Evolutionary conservation across 345 rosid species (phyloP).

Genomic region (Citropsis articulata): DNA sequence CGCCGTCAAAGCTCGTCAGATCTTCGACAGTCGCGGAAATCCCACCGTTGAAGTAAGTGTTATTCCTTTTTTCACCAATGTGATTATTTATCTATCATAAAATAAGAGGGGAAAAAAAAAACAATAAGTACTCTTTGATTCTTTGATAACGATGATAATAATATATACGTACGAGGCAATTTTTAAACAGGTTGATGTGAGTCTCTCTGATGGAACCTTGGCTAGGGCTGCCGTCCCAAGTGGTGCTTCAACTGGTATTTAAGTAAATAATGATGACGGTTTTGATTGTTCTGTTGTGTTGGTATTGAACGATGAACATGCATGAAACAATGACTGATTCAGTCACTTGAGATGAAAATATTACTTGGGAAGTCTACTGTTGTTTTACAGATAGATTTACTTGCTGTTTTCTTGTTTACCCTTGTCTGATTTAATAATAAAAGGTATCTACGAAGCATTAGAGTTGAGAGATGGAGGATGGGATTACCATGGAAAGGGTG

Average conservation of each 20-base stretch:
- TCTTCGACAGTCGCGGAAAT: slow-evolving; percentile 76
- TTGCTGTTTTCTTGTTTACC: neutral
- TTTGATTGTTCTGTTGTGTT: neutral
- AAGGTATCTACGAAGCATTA: slow-evolving; percentile 65
- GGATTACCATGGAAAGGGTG: slow-evolving; percentile 73
- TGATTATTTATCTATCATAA: neutral
- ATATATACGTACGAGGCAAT: too few relatives aligned
- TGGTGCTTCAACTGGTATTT: slow-evolving; percentile 68
- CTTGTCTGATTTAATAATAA: slow-evolving; percentile 4
- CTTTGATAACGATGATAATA: neutral
- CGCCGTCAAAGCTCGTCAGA: slow-evolving; percentile 58
- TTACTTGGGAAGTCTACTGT: neutral
- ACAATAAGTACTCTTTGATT: too few relatives aligned
- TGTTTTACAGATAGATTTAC: neutral
- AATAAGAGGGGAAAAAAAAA: too few relatives aligned
- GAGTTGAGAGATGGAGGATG: slow-evolving; percentile 67
- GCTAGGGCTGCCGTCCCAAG: slow-evolving; percentile 75
- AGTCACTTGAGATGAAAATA: too few relatives aligned
- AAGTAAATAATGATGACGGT: neutral
- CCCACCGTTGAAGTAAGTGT: slow-evolving; percentile 70
- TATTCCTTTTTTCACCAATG: neutral
- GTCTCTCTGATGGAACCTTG: slow-evolving; percentile 34
- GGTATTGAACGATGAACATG: neutral
- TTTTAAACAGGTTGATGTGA: slow-evolving; percentile 42
- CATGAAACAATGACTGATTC: too few relatives aligned